Conservation (phyloP, 495 filamentous ascomycete genomes). For the Thermochaetoides thermophila region DNA sequence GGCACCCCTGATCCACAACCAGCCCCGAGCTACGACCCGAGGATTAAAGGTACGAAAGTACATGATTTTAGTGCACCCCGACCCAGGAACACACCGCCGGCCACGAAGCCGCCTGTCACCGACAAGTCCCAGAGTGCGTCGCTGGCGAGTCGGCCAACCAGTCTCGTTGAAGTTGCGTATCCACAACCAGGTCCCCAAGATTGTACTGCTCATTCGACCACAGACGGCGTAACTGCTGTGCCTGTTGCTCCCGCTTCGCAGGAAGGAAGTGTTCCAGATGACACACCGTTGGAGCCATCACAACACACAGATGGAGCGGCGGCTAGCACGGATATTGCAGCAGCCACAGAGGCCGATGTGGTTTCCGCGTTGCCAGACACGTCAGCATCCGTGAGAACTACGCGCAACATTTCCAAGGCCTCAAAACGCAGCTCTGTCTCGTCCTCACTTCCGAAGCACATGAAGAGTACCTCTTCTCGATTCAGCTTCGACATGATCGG, state of each 20-base stretch:
- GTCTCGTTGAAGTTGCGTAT: too few relatives aligned
- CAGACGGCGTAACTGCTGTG: too few relatives aligned
- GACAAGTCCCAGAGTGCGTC: background rate
- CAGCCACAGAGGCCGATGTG: too few relatives aligned
- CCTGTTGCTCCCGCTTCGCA: too few relatives aligned
- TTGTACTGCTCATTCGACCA: too few relatives aligned
- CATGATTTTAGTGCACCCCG: conserved; percentile 86
- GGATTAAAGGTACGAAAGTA: conserved; percentile 70
- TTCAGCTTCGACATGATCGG: conserved; percentile 94
- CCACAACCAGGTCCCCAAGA: too few relatives aligned
- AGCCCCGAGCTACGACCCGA: conserved; percentile 50
- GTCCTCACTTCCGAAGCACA: conserved; percentile 51
- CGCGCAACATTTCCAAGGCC: conserved; percentile 21
- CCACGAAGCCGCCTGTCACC: too few relatives aligned
- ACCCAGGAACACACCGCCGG: conserved; percentile 36
- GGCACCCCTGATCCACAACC: conserved; percentile 30
- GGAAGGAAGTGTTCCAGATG: too few relatives aligned
- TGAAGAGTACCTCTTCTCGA: conserved; percentile 73
- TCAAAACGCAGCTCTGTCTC: conserved; percentile 27
- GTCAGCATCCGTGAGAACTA: background rate
- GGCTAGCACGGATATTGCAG: too few relatives aligned
- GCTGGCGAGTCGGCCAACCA: background rate
- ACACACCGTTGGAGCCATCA: too few relatives aligned
- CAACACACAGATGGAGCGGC: too few relatives aligned
- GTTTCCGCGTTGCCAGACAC: background rate